Evolutionary conservation across 2,329 filamentous ascomycete species (phyloP).

Genomic region (Pyricularia sp.): DNA sequence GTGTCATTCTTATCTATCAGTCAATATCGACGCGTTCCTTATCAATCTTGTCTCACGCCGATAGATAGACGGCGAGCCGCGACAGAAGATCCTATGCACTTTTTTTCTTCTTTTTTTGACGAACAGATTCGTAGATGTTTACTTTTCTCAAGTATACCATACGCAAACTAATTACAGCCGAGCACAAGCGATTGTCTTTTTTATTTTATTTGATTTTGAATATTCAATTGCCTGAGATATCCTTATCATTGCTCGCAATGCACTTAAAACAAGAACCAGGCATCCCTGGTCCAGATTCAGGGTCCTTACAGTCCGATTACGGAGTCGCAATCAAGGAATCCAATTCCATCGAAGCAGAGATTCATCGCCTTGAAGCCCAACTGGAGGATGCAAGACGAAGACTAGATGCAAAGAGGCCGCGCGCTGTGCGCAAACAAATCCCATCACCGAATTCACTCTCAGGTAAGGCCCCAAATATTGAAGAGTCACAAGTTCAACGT

Average conservation of each 20-base stretch:
- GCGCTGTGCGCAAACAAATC: neutral
- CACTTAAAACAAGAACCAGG: neutral
- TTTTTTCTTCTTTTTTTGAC: too few relatives aligned
- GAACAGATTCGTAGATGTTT: neutral
- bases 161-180: neutral
- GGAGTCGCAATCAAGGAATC: neutral
- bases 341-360: neutral
- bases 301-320: neutral
- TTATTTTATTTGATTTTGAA: too few relatives aligned
- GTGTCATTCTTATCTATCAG: neutral
- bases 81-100: neutral
- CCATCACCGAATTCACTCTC: neutral
- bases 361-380: slow-evolving; percentile 34
- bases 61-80: neutral
- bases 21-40: neutral
- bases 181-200: neutral
- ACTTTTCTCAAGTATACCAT: neutral
- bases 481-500: neutral
- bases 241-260: neutral
- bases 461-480: neutral
- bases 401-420: slow-evolving; percentile 7
- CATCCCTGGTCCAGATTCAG: neutral
- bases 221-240: neutral
- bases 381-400: slow-evolving; percentile 36
- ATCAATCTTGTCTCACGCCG: neutral